phyloP scores from a whole-genome alignment of 805 yeast species.

The Lachancea thermotolerans region DNA sequence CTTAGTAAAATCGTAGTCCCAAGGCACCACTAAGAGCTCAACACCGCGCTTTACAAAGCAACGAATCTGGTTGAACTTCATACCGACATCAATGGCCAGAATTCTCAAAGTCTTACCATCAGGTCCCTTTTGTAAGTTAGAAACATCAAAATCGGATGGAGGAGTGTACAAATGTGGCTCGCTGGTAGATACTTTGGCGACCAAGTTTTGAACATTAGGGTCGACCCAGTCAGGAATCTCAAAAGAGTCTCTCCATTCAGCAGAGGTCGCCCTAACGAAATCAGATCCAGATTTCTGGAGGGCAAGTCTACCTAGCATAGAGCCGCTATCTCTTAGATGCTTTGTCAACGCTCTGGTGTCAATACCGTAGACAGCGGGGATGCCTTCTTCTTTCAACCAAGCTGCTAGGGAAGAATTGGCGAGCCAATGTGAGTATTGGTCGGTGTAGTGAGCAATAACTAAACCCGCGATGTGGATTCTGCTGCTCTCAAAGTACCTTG shows the following conservation, averaged over 20 bases:
- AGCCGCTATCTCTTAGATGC: conserved; percentile 85
- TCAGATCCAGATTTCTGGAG: conserved; percentile 41
- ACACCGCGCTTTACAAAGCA: conserved; percentile 96
- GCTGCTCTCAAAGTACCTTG: conserved; percentile 88
- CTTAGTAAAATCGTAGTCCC: conserved; percentile 76
- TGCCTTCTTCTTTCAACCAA: conserved; percentile 86
- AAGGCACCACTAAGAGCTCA: conserved; percentile 91
- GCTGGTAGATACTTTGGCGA: conserved; percentile 78
- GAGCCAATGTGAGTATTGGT: conserved; percentile 87
- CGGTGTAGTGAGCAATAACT: conserved; percentile 94
- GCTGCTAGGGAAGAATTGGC: conserved; percentile 88
- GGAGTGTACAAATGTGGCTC: conserved; percentile 76
- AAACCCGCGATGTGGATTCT: conserved; percentile 94
- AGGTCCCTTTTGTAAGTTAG: conserved; percentile 47
- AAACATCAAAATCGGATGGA: conserved; percentile 35
- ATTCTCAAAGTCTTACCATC: conserved; percentile 76
- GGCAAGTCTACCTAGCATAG: conserved; percentile 84
- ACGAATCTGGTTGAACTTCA: conserved; percentile 96
- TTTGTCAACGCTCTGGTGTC: conserved; percentile 95
- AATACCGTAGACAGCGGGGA: conserved; percentile 96
- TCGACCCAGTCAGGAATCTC: conserved; percentile 84
- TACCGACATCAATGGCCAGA: conserved; percentile 92
- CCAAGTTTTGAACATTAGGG: conserved; percentile 88
- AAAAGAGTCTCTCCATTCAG: conserved; percentile 56
- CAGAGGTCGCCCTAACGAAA: conserved; percentile 27